phyloP scores from a whole-genome alignment of 768 basidiomycete species.

The Boletus rubescentipes region DNA sequence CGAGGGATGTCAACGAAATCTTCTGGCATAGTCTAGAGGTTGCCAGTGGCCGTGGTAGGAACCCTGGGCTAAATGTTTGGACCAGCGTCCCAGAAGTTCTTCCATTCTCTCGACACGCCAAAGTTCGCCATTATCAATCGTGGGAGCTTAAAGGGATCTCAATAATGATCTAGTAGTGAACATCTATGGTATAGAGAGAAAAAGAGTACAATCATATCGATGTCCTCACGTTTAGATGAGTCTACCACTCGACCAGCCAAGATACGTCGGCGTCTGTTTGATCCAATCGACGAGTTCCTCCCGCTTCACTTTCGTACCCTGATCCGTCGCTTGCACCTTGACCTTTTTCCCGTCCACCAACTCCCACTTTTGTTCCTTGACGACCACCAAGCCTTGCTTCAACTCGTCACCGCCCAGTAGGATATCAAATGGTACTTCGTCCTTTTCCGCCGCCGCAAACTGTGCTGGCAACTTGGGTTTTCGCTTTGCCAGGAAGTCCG shows the following conservation, averaged over 20 bases:
- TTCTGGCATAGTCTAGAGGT: no score
- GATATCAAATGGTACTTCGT: conserved; percentile 90
- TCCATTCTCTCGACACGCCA: no score
- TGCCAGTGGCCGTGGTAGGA: no score
- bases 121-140: no score
- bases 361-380: conserved; percentile 91
- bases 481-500: conserved; percentile 89
- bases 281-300: conserved; percentile 64
- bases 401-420: conserved; percentile 90
- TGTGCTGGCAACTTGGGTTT: conserved; percentile 89
- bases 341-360: conserved; percentile 68
- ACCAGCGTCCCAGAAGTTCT: no score
- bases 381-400: conserved; percentile 77
- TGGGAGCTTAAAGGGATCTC: no score
- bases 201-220: neutral
- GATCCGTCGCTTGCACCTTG: conserved; percentile 57
- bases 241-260: conserved; percentile 32
- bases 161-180: neutral
- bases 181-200: conserved; percentile 7
- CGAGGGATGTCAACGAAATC: no score
- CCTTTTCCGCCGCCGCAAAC: conserved; percentile 87
- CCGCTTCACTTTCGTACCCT: conserved; percentile 65
- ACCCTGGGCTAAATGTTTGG: no score
- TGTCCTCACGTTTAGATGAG: conserved; percentile 20
- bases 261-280: conserved; percentile 38